Conservation (phyloP, 1,284 basidiomycete genomes). For the Tausonia pullulans region DNA sequence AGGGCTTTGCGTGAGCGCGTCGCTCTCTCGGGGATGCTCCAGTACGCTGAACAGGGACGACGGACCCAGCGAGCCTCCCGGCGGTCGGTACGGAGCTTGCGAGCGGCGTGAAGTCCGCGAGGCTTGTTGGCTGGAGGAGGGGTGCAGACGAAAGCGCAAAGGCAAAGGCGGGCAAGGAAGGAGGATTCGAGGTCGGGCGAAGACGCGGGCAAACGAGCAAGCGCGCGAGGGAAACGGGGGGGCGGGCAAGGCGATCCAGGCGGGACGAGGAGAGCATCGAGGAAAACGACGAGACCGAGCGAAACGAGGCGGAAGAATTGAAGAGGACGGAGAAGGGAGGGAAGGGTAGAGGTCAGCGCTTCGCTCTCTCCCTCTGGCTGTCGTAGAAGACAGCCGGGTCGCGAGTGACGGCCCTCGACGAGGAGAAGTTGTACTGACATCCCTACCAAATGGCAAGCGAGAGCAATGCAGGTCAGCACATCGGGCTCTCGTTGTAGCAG, state of each 20-base stretch:
- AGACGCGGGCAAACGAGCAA: background rate
- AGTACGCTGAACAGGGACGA: constrained; percentile 18
- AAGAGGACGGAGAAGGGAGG: too few species aligned
- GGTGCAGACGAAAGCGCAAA: too few species aligned
- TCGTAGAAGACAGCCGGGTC: too few species aligned
- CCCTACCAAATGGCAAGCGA: too few species aligned
- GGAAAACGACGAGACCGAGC: background rate
- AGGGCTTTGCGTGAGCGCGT: too few species aligned
- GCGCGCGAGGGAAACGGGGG: background rate
- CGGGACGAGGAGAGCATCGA: background rate
- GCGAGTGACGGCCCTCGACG: too few species aligned
- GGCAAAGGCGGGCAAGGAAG: background rate
- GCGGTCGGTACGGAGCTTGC: constrained; percentile 91
- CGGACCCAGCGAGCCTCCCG: constrained; percentile 94
- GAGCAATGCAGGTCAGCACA: too few species aligned
- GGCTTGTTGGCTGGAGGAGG: constrained; percentile 68
- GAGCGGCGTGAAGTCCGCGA: constrained; percentile 96
- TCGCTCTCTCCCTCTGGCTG: too few species aligned
- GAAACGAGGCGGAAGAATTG: too few species aligned
- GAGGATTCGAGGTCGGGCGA: background rate
- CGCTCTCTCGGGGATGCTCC: background rate
- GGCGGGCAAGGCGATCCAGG: background rate
- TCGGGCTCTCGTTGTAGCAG: too few species aligned
- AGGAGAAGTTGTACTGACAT: too few species aligned
- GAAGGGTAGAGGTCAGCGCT: too few species aligned